phyloP scores from a whole-genome alignment of 148 eudicot genomes.

The Mesembryanthemum crystallinum region DNA sequence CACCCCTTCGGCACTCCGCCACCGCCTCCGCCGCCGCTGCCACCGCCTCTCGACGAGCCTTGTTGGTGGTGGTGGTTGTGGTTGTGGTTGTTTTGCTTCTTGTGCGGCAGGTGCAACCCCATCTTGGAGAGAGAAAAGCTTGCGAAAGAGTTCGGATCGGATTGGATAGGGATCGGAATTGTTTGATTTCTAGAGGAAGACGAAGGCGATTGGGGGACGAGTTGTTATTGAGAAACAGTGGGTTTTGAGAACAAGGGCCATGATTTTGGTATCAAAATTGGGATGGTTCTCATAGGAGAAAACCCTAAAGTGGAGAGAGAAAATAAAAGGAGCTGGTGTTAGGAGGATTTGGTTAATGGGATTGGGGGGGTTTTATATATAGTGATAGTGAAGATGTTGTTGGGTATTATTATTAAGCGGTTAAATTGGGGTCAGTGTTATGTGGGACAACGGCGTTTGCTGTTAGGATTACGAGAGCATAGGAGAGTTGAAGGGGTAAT shows the following conservation, averaged over 20 bases:
- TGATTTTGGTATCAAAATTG: not conserved
- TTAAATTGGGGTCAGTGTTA: no score
- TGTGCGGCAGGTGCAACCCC: conserved; percentile 21
- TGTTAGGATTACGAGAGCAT: no score
- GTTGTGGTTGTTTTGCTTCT: not conserved
- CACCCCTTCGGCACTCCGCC: conserved; percentile 43
- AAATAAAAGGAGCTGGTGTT: not conserved
- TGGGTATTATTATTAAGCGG: no score
- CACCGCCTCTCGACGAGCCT: not conserved
- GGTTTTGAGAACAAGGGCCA: not conserved
- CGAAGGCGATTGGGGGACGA: not conserved
- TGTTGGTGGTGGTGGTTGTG: no score
- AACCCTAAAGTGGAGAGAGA: not conserved
- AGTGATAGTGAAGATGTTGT: no score
- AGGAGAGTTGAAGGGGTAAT: not conserved
- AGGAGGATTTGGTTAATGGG: not conserved
- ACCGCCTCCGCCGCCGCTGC: not conserved
- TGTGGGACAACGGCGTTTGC: no score
- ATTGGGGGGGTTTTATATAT: not conserved
- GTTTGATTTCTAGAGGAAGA: not conserved
- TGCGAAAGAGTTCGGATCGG: not conserved
- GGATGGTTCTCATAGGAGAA: not conserved
- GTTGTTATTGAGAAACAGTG: not conserved
- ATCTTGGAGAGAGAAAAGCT: not conserved
- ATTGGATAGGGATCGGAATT: no score